Evolutionary conservation across 2,329 filamentous ascomycete genomes (phyloP).

Genomic region (Chaetothyriales sp.): DNA sequence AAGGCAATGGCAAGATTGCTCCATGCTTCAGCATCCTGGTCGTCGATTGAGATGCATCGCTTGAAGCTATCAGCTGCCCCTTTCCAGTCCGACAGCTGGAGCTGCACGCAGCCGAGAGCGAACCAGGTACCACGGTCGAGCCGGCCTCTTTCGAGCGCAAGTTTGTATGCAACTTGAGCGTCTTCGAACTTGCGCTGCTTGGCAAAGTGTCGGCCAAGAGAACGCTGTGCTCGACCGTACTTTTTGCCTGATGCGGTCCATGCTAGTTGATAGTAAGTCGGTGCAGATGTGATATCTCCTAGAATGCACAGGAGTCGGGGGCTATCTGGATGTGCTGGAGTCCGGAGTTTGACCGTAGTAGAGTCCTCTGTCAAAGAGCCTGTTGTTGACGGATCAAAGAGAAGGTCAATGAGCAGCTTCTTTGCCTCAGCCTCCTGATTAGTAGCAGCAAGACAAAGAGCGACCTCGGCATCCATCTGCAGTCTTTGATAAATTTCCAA

Average conservation of each 20-base stretch:
- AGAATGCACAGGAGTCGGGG: conserved; percentile 84
- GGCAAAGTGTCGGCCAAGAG: conserved; percentile 65
- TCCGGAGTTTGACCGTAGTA: conserved; percentile 55
- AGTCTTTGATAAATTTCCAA: conserved; percentile 91
- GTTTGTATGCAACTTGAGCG: conserved; percentile 62
- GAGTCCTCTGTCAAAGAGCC: conserved; percentile 34
- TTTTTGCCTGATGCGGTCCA: conserved; percentile 72
- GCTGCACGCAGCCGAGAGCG: conserved; percentile 70
- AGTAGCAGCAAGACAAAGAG: conserved; percentile 68
- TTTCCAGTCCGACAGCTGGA: conserved; percentile 61
- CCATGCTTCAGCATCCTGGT: conserved; percentile 83
- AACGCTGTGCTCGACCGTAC: conserved; percentile 76
- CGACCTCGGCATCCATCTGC: conserved; percentile 87
- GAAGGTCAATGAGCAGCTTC: conserved; percentile 57
- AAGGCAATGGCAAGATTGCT: conserved; percentile 83
- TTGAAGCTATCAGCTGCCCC: conserved; percentile 73
- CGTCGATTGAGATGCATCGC: conserved; percentile 68
- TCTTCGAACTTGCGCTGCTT: conserved; percentile 48
- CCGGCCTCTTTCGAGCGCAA: conserved; percentile 63
- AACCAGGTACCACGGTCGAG: conserved; percentile 78
- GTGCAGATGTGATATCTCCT: conserved; percentile 68
- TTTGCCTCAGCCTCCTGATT: conserved; percentile 72
- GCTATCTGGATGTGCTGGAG: conserved; percentile 58
- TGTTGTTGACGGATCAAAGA: conserved; percentile 47
- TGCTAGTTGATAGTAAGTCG: conserved; percentile 62